These are phyloP conservation scores for Pichia norvegensis DNA, from an alignment of 1,139 yeast genomes.

Conservation along the genomic window DNA sequence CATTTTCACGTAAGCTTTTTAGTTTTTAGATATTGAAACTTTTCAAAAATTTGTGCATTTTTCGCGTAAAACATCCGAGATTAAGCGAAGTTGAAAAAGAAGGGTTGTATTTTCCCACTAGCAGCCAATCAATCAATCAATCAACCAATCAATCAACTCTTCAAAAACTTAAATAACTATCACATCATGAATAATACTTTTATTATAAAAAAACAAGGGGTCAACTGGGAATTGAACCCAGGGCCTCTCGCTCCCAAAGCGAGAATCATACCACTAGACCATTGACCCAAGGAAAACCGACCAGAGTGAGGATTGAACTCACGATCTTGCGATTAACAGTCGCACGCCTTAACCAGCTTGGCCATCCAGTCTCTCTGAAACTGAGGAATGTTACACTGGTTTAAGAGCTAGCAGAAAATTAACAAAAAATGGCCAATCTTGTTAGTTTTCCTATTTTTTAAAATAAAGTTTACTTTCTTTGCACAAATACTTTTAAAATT, in stretches of 20 bases:
- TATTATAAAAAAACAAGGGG: slow-evolving; percentile 17
- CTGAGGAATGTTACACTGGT: not conserved
- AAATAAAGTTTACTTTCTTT: too few relatives aligned
- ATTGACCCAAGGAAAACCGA: slow-evolving; percentile 9
- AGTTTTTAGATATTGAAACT: not conserved
- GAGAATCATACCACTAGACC: slow-evolving; percentile 43
- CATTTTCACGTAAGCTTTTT: not conserved
- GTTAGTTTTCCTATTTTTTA: too few relatives aligned
- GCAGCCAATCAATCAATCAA: not conserved
- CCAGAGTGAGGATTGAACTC: slow-evolving; percentile 12
- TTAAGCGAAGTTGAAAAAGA: not conserved
- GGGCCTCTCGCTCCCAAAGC: slow-evolving; percentile 39
- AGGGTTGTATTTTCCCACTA: not conserved
- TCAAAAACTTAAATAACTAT: too few relatives aligned
- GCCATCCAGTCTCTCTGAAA: slow-evolving; percentile 6
- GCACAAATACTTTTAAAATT: too few relatives aligned
- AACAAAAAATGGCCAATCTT: too few relatives aligned
- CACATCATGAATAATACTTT: too few relatives aligned
- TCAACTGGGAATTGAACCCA: slow-evolving; percentile 29
- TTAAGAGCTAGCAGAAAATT: too few relatives aligned
- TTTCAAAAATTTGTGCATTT: not conserved
- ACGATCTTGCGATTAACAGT: slow-evolving; percentile 13
- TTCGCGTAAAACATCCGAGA: not conserved
- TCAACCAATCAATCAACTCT: too few relatives aligned
- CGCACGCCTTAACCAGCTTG: slow-evolving; percentile 13